Percentiles rank a stretch among this genome's conserved stretches.
Conservation (phyloP, 1,139 yeast species). For the Kodamaea ohmeri region DNA sequence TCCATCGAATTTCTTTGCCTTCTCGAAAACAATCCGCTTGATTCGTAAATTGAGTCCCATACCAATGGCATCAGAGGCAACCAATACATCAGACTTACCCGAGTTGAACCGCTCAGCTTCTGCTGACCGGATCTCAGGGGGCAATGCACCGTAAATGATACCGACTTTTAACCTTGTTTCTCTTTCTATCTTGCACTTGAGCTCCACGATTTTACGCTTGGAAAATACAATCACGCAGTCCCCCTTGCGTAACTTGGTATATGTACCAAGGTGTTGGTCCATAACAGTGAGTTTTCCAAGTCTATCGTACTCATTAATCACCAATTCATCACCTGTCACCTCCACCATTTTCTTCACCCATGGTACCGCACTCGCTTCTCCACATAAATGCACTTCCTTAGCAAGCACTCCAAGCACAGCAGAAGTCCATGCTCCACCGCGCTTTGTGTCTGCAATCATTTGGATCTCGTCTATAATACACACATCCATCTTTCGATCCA, state of each 20-base stretch:
- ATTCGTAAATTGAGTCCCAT: slow-evolving; percentile 93
- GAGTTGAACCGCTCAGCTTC: slow-evolving; percentile 78
- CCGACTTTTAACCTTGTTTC: slow-evolving; percentile 69
- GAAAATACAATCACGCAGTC: slow-evolving; percentile 91
- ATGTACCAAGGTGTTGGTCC: slow-evolving; percentile 29
- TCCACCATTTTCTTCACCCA: slow-evolving; percentile 56
- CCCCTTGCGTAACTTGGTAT: slow-evolving; percentile 53
- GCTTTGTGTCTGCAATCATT: slow-evolving; percentile 73
- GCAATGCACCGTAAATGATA: slow-evolving; percentile 91
- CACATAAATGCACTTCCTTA: slow-evolving; percentile 85
- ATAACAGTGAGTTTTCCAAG: slow-evolving; percentile 69
- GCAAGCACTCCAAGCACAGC: slow-evolving; percentile 88
- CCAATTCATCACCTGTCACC: slow-evolving; percentile 77
- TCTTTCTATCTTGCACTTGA: slow-evolving; percentile 64
- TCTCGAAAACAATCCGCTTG: slow-evolving; percentile 71
- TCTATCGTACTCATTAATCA: slow-evolving; percentile 66
- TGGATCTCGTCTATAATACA: slow-evolving; percentile 96
- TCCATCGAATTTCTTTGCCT: slow-evolving; percentile 73
- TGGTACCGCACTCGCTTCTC: slow-evolving; percentile 80
- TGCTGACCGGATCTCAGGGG: slow-evolving; percentile 88
- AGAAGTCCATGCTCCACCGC: slow-evolving; percentile 96
- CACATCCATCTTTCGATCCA: slow-evolving; percentile 66
- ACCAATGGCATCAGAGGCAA: slow-evolving; percentile 97
- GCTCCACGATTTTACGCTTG: slow-evolving; percentile 62
- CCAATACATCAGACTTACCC: slow-evolving; percentile 73